phyloP scores from a whole-genome alignment of 495 filamentous ascomycete species.

The Aspergillus haitiensis region DNA sequence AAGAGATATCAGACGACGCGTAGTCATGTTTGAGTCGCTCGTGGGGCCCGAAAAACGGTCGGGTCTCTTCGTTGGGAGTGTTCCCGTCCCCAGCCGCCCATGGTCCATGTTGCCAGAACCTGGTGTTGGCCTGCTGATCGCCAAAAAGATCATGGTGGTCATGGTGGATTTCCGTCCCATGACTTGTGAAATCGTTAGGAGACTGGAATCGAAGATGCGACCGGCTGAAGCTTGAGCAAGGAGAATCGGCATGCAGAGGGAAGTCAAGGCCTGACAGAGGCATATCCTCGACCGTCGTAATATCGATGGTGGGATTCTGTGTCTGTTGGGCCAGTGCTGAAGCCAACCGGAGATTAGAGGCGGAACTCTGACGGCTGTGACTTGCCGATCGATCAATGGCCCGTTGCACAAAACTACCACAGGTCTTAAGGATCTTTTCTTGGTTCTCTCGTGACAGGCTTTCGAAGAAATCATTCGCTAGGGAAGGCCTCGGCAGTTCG shows the following conservation, averaged over 20 bases:
- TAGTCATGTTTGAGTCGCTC: constrained; percentile 53
- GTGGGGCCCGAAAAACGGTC: constrained; percentile 51
- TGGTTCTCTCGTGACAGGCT: constrained; percentile 42
- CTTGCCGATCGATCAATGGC: constrained; percentile 43
- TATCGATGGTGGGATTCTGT: constrained; percentile 50
- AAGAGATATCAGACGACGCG: constrained; percentile 50
- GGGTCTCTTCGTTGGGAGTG: constrained; percentile 50
- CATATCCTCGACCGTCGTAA: constrained; percentile 47
- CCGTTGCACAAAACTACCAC: constrained; percentile 49
- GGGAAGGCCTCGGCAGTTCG: constrained; percentile 41
- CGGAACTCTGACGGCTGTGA: constrained; percentile 48
- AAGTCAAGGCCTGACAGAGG: constrained; percentile 44
- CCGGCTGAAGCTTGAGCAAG: constrained; percentile 50
- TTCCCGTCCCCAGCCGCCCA: constrained; percentile 51
- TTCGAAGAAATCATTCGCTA: constrained; percentile 50
- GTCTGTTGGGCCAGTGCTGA: constrained; percentile 48
- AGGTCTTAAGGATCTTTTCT: constrained; percentile 49
- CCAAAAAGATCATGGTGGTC: constrained; percentile 53
- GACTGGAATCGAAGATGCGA: constrained; percentile 50
- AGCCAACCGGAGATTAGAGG: constrained; percentile 46
- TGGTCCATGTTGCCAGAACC: constrained; percentile 51
- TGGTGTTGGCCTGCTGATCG: constrained; percentile 50
- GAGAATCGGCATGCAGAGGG: constrained; percentile 49
- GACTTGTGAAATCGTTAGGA: constrained; percentile 45
- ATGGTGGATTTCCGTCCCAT: constrained; percentile 42